Evolutionary conservation across 441 rosid genomes (phyloP).

Genomic region (Daphne laureola): DNA sequence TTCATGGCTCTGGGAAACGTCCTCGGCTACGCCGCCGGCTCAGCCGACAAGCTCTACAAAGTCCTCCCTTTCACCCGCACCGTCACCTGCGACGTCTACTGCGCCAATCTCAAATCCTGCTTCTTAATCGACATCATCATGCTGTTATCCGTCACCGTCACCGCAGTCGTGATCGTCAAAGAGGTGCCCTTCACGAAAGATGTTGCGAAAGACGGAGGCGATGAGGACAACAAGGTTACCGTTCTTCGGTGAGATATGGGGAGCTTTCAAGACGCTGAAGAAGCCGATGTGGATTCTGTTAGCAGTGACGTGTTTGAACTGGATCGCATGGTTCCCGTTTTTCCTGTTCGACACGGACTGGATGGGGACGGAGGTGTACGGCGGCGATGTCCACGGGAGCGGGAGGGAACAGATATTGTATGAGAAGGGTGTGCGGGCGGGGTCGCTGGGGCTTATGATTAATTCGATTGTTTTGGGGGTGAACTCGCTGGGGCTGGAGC

Average conservation of each 20-base stretch:
- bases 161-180: conserved; percentile 36
- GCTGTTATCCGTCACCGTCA: conserved; percentile 33
- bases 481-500: conserved; percentile 40
- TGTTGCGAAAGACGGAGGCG: conserved; percentile 20
- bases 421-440: conserved; percentile 57
- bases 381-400: conserved; percentile 37
- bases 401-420: conserved; percentile 27
- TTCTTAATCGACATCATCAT: conserved; percentile 54
- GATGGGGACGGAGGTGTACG: conserved; percentile 88
- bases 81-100: conserved; percentile 62
- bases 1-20: conserved; percentile 94
- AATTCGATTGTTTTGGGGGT: conserved; percentile 59
- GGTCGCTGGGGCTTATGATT: conserved; percentile 69
- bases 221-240: conserved; percentile 15
- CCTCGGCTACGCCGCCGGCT: conserved; percentile 75
- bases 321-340: conserved; percentile 93
- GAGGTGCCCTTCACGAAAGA: conserved; percentile 42
- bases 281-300: conserved; percentile 82
- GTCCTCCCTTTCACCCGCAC: conserved; percentile 64
- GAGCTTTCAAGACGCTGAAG: conserved; percentile 40
- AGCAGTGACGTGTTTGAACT: conserved; percentile 63
- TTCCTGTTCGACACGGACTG: conserved; percentile 79
- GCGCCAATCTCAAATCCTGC: conserved; percentile 81
- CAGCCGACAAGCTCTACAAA: conserved; percentile 36
- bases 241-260: conserved; percentile 35